Evolutionary conservation across 495 filamentous ascomycete species (phyloP), one percentile per base, ranked within the genome.

Genomic region (Penicillium canescens): DNA sequence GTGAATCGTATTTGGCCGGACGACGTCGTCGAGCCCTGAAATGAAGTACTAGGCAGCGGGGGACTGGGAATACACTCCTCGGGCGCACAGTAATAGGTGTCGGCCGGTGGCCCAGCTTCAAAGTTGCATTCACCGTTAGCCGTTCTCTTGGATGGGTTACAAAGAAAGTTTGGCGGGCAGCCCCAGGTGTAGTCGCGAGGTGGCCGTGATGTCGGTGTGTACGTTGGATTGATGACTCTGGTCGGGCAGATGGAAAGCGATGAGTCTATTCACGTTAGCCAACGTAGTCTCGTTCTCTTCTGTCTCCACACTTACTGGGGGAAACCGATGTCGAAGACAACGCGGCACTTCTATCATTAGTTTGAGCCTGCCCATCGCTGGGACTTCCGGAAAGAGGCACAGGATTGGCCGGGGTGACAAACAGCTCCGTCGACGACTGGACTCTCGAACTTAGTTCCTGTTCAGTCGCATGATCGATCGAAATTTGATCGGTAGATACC

Each of bases 21-120:
- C 1, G 18, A 42, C 18, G 3, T 9, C 10, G 18, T 20, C 16
- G 7, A 31, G 26, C 7, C 7, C 7, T 31, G 40, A 14, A 18
- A 23, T 33, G 35, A 18, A 42, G 42, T 31, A 31, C 8, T 3
- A 23, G 47, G 36, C 6, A 60, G 42, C 4, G 28, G 12, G 2
- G 57, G 57, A 18, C 46, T 56, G 1, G 53, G 52, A 11, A 52
- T 56, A 47, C 57, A 60, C 37, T 60, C 45, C n/a, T 56, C 46
- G 1, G 57, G 57, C n/a, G 46, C 37, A 33, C 57, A 60, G n/a
- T 47, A 60, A 33, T 56, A 60, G 37, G 42, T 52, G 3, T 51
- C 46, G 2, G 57, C 57, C 6, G 57, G 57, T 6, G 53, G 53
- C 5, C 57, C 57, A 12, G 16, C 53, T 33, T 51, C 52, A 26